Base-by-base conservation (phyloP, 495 filamentous ascomycete species). In the Talaromyces liani region DNA sequence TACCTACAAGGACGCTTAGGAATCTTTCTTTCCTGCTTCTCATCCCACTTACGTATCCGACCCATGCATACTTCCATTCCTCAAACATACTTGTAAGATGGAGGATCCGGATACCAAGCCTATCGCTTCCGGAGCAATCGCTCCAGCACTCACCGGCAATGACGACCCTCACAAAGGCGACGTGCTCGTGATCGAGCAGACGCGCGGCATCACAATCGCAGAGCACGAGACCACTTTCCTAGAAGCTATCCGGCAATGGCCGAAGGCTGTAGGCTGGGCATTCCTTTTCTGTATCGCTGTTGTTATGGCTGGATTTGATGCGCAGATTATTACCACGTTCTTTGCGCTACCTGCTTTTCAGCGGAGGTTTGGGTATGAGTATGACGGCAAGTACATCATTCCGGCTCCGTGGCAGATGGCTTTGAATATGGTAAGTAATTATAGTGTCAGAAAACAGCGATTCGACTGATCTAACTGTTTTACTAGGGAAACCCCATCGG, bases 401-500 rank as follows among this genome's bases (percentile, higher is more conserved):
- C 72, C 74, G 1, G 74, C 75, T 6, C 54, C 58, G 33, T 78
- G 75, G 75, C 71, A 69, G 63, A 68, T 65, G 20, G 73, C 72
- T 3, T 74, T 78, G 64, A 77, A 73, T 54, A 65, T 71, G 58
- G 66, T 68, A 62, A 27, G 59, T 47, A 22, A 20, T 29, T 1
- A 22, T 9, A 4, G 22, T 36, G 33, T 36, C 3, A 3, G n/a
- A 9, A 29, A 2, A 29, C 53, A 27, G 53, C 4, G 24, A 27
- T 5, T 5, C 4, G 4, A 29, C 4, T 5, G 2, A 27, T 27
- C n/a, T 56, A 22, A 29, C 22, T 9, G 2, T 29, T 69, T 68
- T 81, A 54, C 72, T 72, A 53, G 62, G 88, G 74, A 10, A 73
- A 70, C 6, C 68, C 73, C 14, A 67, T 65, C 10, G 72, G 71